Percentiles rank a stretch among this genome's conserved stretches.
Conservation (phyloP, 306 rosid genomes). For the Vigna unguiculata region DNA sequence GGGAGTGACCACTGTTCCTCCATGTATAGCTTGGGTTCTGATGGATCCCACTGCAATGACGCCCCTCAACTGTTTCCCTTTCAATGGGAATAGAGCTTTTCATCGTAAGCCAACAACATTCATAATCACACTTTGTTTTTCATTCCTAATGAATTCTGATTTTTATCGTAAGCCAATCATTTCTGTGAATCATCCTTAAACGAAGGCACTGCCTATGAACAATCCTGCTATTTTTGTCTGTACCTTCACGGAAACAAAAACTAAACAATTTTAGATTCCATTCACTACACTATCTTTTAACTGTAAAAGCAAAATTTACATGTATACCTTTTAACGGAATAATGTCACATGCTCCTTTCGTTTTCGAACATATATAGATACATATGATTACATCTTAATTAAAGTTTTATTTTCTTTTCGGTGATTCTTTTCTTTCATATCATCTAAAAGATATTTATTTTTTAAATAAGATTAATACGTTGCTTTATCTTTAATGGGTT, state of each 20-base stretch:
- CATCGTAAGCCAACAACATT: neutral
- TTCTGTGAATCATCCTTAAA: neutral
- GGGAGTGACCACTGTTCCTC: constrained; percentile 65
- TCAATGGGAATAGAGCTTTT: constrained; percentile 67
- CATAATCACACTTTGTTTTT: constrained; percentile 2
- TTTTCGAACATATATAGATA: no score
- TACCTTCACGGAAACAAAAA: neutral
- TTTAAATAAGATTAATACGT: no score
- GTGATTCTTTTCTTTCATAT: no score
- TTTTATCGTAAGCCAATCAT: neutral
- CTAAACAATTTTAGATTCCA: neutral
- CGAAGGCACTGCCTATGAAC: neutral
- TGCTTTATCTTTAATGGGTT: no score
- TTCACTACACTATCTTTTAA: neutral
- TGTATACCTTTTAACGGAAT: neutral
- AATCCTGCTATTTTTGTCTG: neutral
- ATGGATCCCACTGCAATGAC: constrained; percentile 61
- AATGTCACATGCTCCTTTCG: no score
- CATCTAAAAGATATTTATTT: no score
- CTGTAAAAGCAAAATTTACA: neutral
- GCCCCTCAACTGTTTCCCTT: constrained; percentile 76
- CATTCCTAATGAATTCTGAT: neutral
- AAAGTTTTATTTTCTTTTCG: no score
- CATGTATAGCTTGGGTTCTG: constrained; percentile 63
- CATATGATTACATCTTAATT: no score